Conservation (phyloP, 805 yeast species). For the Saturnispora dispora region DNA sequence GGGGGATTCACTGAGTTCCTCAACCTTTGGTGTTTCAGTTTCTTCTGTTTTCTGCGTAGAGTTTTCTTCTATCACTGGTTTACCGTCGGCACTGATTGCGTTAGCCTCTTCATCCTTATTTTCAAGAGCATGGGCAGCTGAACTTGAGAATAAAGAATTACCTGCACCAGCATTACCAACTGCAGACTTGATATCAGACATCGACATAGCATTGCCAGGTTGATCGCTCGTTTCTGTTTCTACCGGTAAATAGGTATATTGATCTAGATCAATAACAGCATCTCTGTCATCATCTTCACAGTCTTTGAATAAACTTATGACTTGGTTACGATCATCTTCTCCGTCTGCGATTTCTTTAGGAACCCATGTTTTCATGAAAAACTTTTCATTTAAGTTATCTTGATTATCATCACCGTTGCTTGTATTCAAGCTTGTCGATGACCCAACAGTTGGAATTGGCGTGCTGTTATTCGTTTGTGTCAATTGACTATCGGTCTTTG, state of each 20-base stretch:
- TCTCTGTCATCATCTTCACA: constrained; percentile 27
- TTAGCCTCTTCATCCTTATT: constrained; percentile 1
- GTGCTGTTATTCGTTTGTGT: not conserved
- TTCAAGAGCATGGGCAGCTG: constrained; percentile 22
- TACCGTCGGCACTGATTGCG: not conserved
- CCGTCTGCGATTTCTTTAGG: not conserved
- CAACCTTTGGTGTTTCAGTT: constrained; percentile 24
- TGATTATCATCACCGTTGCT: not conserved
- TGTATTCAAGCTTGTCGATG: not conserved
- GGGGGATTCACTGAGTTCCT: constrained; percentile 8
- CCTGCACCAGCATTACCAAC: constrained; percentile 32
- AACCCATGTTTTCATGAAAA: constrained; percentile 1
- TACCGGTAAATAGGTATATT: constrained; percentile 23
- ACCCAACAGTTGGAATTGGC: not conserved
- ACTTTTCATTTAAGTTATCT: not conserved
- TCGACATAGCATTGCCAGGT: constrained; percentile 23
- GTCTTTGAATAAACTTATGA: constrained; percentile 11
- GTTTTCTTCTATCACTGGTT: not conserved
- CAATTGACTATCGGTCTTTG: not conserved
- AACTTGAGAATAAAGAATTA: constrained; percentile 23
- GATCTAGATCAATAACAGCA: constrained; percentile 29
- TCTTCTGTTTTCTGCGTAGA: not conserved
- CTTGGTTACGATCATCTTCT: not conserved
- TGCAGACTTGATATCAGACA: constrained; percentile 34
- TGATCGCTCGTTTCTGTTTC: constrained; percentile 6